Evolutionary conservation across 2,329 filamentous ascomycete species (phyloP).

Genomic region (Clarireedia homoeocarpa): DNA sequence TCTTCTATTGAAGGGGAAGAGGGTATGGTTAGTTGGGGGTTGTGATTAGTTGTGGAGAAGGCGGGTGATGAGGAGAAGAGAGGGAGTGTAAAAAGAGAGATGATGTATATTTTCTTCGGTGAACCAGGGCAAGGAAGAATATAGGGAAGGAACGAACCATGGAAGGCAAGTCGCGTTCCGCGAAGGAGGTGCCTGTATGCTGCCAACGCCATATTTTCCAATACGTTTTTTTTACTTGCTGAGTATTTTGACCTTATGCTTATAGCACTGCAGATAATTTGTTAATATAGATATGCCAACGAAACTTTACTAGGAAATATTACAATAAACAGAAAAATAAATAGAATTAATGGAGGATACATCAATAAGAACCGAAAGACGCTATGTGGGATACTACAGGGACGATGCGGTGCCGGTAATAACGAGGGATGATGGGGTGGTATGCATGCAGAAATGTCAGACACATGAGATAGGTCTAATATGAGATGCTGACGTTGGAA

Average conservation of each 20-base stretch:
- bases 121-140: neutral
- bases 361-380: neutral
- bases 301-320: neutral
- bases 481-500: too few relatives aligned
- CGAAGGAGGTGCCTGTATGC: conserved; percentile 80
- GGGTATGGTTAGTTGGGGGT: neutral
- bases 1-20: conserved; percentile 51
- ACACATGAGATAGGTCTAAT: too few relatives aligned
- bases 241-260: neutral
- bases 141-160: conserved; percentile 45
- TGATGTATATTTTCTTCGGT: too few relatives aligned
- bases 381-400: neutral
- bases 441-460: neutral
- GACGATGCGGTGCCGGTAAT: neutral
- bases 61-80: neutral
- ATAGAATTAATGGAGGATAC: too few relatives aligned
- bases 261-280: neutral
- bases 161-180: conserved; percentile 73
- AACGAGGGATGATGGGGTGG: neutral
- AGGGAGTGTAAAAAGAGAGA: neutral
- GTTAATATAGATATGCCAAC: neutral
- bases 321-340: too few relatives aligned
- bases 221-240: neutral
- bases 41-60: neutral
- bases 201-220: conserved; percentile 52